Conservation (phyloP, 208 protist genomes). For the Wallacemonas collosoma region DNA sequence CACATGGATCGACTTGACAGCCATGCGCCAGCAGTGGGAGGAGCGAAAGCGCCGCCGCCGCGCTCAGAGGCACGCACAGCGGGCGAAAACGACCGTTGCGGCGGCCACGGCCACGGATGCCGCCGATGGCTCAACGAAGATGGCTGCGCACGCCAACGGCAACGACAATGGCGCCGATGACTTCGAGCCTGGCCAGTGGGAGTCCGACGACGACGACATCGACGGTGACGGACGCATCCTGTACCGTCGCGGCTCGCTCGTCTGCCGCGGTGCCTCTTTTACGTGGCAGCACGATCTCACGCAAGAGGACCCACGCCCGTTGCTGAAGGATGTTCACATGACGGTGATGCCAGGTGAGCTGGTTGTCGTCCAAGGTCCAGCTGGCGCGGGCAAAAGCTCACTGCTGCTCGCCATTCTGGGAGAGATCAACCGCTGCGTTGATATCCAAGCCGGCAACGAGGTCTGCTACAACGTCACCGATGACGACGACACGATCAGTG, state of each 20-base stretch:
- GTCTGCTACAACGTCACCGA: conserved; percentile 10
- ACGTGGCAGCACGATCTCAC: conserved; percentile 74
- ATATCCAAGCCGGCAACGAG: conserved; percentile 14
- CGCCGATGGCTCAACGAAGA: neutral
- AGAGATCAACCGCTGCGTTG: conserved; percentile 65
- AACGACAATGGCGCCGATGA: neutral
- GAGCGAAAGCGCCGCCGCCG: conserved; percentile 9
- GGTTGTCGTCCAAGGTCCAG: conserved; percentile 76
- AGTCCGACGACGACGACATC: conserved; percentile 13
- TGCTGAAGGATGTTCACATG: conserved; percentile 62
- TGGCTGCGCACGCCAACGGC: neutral
- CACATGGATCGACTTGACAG: conserved; percentile 61
- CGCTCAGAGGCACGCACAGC: conserved; percentile 12
- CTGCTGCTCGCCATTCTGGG: conserved; percentile 78
- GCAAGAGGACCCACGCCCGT: conserved; percentile 30
- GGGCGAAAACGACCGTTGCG: neutral
- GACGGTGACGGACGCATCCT: conserved; percentile 3
- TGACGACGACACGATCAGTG: conserved; percentile 23
- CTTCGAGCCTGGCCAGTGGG: conserved; percentile 8
- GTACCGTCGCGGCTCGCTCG: conserved; percentile 56
- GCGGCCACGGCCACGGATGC: neutral
- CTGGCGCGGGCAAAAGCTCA: conserved; percentile 79
- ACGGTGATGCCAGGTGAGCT: conserved; percentile 65
- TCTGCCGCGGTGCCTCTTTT: conserved; percentile 68
- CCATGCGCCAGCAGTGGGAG: conserved; percentile 32